Evolutionary conservation across 345 rosid species (phyloP), one percentile per base, ranked within the genome.

Genomic region (Sisymbrium irio): DNA sequence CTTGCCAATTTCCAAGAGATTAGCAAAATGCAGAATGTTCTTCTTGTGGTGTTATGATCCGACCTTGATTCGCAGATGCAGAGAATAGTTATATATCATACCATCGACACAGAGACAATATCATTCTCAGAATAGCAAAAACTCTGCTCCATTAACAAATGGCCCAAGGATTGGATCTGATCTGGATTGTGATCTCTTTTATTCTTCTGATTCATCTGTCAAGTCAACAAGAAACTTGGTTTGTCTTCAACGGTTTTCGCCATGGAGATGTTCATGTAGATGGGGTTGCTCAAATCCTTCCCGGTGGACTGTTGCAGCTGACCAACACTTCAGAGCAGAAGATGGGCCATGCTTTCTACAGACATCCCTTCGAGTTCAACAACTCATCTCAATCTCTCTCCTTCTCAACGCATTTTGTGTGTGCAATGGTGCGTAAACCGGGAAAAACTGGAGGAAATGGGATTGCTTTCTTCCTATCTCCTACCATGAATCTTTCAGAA

Each of bases 221-320:
- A 39, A 81, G 85, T 56, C 71, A 72, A 77, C 79, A 67, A 50
- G 58, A 55, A 46, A 51, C 53, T 14, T 73, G 82, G 4, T 85
- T 87, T 65, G 47, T 74, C 64, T 89, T 56, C 84, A 53, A 83
- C 27, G 86, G 86, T 65, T 89, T 87, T 78, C 20, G 8, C 12
- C 82, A 66, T 20, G 69, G 82, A 17, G 82, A 79, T 51, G 53
- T 78, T 45, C 27, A 14, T 41, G 76, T 83, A 25, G 82, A 67
- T 36, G 89, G 86, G 5, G 56, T 49, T 19, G 89, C 92, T 18
- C 56, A 62, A 1, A 73, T 85, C 73, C 85, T 76, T 14, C 71
- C 81, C 22, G 62, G 68, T 65, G 90, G 96, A 45, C 62, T 85
- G 1, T 65, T 85, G 62, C 83, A 83, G 80, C 83, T 89, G 6